Conservation (phyloP, 2,329 filamentous ascomycete genomes). For the Exophiala oligosperma region DNA sequence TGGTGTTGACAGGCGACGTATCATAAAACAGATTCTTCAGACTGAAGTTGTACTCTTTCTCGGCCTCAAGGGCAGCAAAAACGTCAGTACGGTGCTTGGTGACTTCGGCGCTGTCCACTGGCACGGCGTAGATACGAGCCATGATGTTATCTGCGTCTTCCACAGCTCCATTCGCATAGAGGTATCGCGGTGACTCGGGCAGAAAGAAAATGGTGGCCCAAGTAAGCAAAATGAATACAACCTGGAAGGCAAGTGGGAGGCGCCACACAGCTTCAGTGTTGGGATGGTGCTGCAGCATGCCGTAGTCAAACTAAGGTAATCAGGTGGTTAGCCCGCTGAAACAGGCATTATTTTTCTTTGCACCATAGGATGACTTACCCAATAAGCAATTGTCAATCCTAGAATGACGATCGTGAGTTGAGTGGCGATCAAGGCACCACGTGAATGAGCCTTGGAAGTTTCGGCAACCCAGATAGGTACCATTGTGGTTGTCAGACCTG, state of each 20-base stretch:
- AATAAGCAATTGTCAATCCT: not conserved
- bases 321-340: conserved; percentile 5
- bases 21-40: conserved; percentile 21
- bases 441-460: conserved; percentile 10
- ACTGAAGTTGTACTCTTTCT: conserved; percentile 20
- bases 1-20: conserved; percentile 15
- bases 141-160: conserved; percentile 20
- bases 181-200: conserved; percentile 38
- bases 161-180: conserved; percentile 12
- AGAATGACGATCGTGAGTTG: conserved; percentile 16
- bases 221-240: conserved; percentile 44
- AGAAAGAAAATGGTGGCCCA: conserved; percentile 37
- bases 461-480: conserved; percentile 22
- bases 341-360: not conserved
- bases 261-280: conserved; percentile 33
- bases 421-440: conserved; percentile 21
- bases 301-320: conserved; percentile 17
- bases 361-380: not conserved
- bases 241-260: conserved; percentile 51
- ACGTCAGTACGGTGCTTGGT: conserved; percentile 14
- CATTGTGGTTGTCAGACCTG: conserved; percentile 8
- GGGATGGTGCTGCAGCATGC: conserved; percentile 15
- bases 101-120: conserved; percentile 11
- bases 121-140: conserved; percentile 17
- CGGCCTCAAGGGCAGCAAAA: conserved; percentile 16